A percentile compares a stretch with the other conserved stretches of the same genome.
Evolutionary conservation across 2,329 filamentous ascomycete species (phyloP).

Genomic region (Calycina herbarum): DNA sequence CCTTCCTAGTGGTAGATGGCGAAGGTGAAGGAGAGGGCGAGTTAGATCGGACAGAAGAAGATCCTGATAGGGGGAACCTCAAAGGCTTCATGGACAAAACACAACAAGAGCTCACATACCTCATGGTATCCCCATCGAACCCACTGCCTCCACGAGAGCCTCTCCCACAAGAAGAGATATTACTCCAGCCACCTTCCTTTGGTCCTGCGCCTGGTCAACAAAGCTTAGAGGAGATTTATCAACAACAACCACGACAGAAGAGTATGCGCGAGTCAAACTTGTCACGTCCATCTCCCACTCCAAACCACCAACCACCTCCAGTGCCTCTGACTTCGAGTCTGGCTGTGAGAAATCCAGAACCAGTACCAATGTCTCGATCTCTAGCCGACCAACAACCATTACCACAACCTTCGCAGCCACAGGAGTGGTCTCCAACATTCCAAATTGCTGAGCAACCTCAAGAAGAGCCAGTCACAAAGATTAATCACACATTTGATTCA

Average conservation of each 20-base stretch:
- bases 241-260: slow-evolving; percentile 51
- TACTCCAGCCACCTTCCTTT: slow-evolving; percentile 49
- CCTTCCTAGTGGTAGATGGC: slow-evolving; percentile 33
- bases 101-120: slow-evolving; percentile 65
- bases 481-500: slow-evolving; percentile 58
- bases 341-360: slow-evolving; percentile 42
- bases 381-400: slow-evolving; percentile 50
- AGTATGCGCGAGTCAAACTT: slow-evolving; percentile 55
- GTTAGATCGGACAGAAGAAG: slow-evolving; percentile 37
- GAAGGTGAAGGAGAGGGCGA: slow-evolving; percentile 50
- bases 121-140: slow-evolving; percentile 68
- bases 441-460: slow-evolving; percentile 33
- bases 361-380: slow-evolving; percentile 48
- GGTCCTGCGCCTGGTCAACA: slow-evolving; percentile 45
- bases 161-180: slow-evolving; percentile 59
- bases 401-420: slow-evolving; percentile 41
- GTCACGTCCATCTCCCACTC: slow-evolving; percentile 51
- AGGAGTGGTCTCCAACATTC: slow-evolving; percentile 39
- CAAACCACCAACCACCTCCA: slow-evolving; percentile 60
- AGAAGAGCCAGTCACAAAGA: slow-evolving; percentile 58
- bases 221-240: slow-evolving; percentile 36
- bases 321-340: slow-evolving; percentile 44
- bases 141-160: slow-evolving; percentile 65
- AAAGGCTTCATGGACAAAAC: slow-evolving; percentile 65
- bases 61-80: slow-evolving; percentile 51